A percentile compares a stretch with the other conserved stretches of the same genome.
Evolutionary conservation across 768 basidiomycete species (phyloP).

Genomic region (Termitomyces eurrhizus): DNA sequence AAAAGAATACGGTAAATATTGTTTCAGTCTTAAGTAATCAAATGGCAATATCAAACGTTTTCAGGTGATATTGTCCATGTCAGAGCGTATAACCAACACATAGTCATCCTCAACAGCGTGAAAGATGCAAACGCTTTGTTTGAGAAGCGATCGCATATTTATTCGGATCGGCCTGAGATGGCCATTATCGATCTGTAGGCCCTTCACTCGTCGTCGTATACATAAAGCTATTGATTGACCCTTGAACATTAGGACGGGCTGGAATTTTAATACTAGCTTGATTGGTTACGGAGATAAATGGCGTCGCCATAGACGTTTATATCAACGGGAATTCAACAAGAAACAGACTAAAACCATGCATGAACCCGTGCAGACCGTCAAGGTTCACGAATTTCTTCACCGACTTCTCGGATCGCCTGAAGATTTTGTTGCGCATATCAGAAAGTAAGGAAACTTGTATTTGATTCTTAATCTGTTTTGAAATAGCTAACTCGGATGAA

Average conservation of each 20-base stretch:
- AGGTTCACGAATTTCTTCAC: constrained; percentile 19
- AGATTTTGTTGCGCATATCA: constrained; percentile 13
- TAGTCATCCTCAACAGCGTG: not conserved
- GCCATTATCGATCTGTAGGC: constrained; percentile 18
- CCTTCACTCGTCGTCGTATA: not conserved
- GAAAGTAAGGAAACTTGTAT: constrained; percentile 3
- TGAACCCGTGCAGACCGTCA: constrained; percentile 20
- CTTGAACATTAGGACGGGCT: constrained; percentile 25
- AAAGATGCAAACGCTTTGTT: constrained; percentile 18
- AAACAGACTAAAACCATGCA: constrained; percentile 13
- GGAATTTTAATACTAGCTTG: constrained; percentile 25
- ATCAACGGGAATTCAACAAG: constrained; percentile 25
- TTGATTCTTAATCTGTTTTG: not conserved
- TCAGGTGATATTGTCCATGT: not conserved
- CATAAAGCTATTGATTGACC: not conserved
- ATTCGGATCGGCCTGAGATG: constrained; percentile 22
- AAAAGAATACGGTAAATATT: not conserved
- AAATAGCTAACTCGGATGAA: not conserved
- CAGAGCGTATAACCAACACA: not conserved
- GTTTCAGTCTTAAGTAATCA: not conserved
- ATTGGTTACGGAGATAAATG: constrained; percentile 27
- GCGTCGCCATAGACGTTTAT: constrained; percentile 25
- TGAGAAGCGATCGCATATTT: constrained; percentile 23
- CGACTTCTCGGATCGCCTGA: constrained; percentile 15
- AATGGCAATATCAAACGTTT: no score